phyloP scores from a whole-genome alignment of 2,329 filamentous ascomycete species.

The Teratosphaeria pseudoeucalypti region DNA sequence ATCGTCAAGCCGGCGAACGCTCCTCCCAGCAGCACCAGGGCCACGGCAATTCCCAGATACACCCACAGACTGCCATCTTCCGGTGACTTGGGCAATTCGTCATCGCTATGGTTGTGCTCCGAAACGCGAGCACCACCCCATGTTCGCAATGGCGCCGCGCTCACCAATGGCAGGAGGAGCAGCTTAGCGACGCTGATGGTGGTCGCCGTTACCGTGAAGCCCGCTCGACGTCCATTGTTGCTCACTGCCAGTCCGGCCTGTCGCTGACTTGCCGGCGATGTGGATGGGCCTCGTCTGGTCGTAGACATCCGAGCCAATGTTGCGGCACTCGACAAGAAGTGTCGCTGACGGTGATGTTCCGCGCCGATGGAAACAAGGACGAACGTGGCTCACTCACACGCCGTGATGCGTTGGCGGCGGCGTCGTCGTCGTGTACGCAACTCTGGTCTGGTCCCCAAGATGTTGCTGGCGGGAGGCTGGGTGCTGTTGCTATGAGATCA shows the following conservation, averaged over 20 bases:
- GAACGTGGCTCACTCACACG: not conserved
- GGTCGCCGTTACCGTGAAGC: slow-evolving; percentile 10
- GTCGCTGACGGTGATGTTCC: not conserved
- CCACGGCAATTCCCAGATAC: slow-evolving; percentile 66
- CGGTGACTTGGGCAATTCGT: slow-evolving; percentile 19
- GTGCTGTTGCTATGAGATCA: not conserved
- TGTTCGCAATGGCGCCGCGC: slow-evolving; percentile 11
- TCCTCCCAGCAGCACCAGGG: slow-evolving; percentile 76
- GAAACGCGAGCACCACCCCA: not conserved
- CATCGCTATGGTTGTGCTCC: slow-evolving; percentile 8
- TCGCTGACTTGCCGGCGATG: not conserved
- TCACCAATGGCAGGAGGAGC: slow-evolving; percentile 12
- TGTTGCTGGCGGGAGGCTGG: not conserved
- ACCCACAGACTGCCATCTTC: slow-evolving; percentile 62
- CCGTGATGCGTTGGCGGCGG: not conserved
- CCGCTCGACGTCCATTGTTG: slow-evolving; percentile 2
- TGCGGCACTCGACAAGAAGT: not conserved
- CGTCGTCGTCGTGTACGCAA: not conserved
- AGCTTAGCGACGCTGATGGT: slow-evolving; percentile 12
- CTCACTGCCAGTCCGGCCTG: not conserved
- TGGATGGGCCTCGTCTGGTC: not conserved
- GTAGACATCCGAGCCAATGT: not conserved
- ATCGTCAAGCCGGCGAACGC: slow-evolving; percentile 92
- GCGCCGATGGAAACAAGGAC: not conserved
- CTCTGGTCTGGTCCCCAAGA: not conserved